phyloP scores from a whole-genome alignment of 228 moss, liverwort and hornwort genomes.

The Sphagnum fallax region DNA sequence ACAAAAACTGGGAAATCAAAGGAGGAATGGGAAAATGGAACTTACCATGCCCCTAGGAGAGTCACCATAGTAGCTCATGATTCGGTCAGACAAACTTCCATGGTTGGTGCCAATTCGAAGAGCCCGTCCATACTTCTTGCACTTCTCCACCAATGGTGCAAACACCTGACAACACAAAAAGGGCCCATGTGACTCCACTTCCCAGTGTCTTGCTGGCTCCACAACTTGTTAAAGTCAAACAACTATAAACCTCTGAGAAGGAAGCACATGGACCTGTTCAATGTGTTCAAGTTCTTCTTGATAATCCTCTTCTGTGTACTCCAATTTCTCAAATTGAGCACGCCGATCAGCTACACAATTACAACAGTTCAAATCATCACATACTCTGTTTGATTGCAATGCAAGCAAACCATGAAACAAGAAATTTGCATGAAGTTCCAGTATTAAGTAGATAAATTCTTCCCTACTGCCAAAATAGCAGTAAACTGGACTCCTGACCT shows the following conservation, averaged over 20 bases:
- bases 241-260: not conserved
- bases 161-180: conserved; percentile 39
- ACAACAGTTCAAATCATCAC: not conserved
- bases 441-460: not conserved
- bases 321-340: conserved; percentile 84
- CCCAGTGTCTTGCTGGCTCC: not conserved
- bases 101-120: conserved; percentile 96
- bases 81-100: conserved; percentile 95
- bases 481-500: no score
- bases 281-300: conserved; percentile 78
- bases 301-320: conserved; percentile 75
- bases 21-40: not conserved
- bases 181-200: not conserved
- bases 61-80: conserved; percentile 98
- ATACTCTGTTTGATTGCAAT: not conserved
- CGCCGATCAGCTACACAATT: conserved; percentile 75
- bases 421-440: not conserved
- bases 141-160: conserved; percentile 84
- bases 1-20: not conserved
- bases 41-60: conserved; percentile 95
- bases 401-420: not conserved
- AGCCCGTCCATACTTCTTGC: conserved; percentile 88
- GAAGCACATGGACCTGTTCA: conserved; percentile 50
- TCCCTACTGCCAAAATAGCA: not conserved
- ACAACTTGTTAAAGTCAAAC: not conserved